phyloP scores from a whole-genome alignment of 2,329 filamentous ascomycete species.

The Drechslera avenae region DNA sequence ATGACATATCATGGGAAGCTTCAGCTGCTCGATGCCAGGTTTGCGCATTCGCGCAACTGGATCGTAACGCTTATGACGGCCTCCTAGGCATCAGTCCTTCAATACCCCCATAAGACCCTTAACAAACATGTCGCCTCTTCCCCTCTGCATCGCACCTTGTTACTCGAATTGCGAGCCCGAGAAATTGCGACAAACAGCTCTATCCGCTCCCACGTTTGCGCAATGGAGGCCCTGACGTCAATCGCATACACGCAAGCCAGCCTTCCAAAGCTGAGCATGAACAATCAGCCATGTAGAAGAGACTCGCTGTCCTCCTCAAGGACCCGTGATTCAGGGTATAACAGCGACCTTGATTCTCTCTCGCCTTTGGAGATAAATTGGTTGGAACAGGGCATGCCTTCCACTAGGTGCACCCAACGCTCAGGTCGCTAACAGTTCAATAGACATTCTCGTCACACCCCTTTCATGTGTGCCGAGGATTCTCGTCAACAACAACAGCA shows the following conservation, averaged over 20 bases:
- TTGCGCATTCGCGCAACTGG: conserved; percentile 27
- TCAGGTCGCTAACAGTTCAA: conserved; percentile 10
- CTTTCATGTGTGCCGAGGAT: conserved; percentile 11
- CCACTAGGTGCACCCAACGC: background rate
- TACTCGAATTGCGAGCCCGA: conserved; percentile 4
- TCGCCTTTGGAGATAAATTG: conserved; percentile 31
- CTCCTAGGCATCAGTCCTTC: conserved; percentile 12
- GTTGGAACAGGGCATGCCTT: conserved; percentile 22
- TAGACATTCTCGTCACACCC: conserved; percentile 12
- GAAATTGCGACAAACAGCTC: background rate
- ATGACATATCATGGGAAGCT: conserved; percentile 10
- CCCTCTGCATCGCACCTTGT: background rate
- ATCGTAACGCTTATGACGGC: conserved; percentile 15
- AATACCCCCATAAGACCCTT: no score
- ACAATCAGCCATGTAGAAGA: conserved; percentile 15
- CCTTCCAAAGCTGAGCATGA: conserved; percentile 26
- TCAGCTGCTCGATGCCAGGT: conserved; percentile 21
- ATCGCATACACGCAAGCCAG: conserved; percentile 9
- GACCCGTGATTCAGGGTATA: conserved; percentile 41
- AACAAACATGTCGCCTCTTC: background rate
- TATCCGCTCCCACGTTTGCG: conserved; percentile 7
- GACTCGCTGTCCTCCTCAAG: conserved; percentile 36
- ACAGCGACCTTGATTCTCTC: conserved; percentile 35
- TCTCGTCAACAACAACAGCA: conserved; percentile 8
- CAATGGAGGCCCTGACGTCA: conserved; percentile 19